phyloP scores from a whole-genome alignment of 1,139 yeast genomes.

The Protomyces gravidus region DNA sequence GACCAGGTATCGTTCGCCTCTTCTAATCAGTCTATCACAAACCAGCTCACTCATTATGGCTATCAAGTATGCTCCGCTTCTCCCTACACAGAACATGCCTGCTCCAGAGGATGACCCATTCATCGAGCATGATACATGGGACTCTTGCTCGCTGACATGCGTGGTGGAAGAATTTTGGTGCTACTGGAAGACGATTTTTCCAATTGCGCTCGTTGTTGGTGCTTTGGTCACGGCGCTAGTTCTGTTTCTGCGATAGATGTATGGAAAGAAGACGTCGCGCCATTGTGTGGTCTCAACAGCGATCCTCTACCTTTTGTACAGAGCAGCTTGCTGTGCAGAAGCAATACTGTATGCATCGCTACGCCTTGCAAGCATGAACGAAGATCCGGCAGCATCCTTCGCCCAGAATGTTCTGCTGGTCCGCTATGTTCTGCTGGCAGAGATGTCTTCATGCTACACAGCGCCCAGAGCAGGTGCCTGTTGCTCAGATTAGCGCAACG shows the following conservation, averaged over 20 bases:
- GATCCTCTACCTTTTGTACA: no score
- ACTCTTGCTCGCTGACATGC: slow-evolving; percentile 12
- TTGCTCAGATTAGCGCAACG: no score
- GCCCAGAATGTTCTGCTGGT: no score
- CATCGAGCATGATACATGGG: slow-evolving; percentile 22
- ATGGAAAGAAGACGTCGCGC: no score
- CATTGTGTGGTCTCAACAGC: no score
- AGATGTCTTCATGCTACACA: no score
- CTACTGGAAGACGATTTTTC: slow-evolving; percentile 27
- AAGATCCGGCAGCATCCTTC: no score
- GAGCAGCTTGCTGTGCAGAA: no score
- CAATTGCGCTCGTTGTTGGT: slow-evolving; percentile 19
- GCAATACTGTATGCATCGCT: no score
- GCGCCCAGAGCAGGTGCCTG: no score
- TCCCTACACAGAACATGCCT: slow-evolving; percentile 18
- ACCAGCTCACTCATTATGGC: neutral
- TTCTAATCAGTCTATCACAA: neutral
- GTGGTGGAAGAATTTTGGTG: slow-evolving; percentile 26
- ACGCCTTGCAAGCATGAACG: no score
- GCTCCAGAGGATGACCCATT: slow-evolving; percentile 25
- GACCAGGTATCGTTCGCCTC: neutral
- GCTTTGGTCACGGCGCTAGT: slow-evolving; percentile 8
- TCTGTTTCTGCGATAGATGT: slow-evolving; percentile 7
- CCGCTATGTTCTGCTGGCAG: no score
- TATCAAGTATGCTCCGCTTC: slow-evolving; percentile 15